Evolutionary conservation across 257 asterid genomes (phyloP), one percentile per base, ranked within the genome.

Genomic region (Capsicum chinense): DNA sequence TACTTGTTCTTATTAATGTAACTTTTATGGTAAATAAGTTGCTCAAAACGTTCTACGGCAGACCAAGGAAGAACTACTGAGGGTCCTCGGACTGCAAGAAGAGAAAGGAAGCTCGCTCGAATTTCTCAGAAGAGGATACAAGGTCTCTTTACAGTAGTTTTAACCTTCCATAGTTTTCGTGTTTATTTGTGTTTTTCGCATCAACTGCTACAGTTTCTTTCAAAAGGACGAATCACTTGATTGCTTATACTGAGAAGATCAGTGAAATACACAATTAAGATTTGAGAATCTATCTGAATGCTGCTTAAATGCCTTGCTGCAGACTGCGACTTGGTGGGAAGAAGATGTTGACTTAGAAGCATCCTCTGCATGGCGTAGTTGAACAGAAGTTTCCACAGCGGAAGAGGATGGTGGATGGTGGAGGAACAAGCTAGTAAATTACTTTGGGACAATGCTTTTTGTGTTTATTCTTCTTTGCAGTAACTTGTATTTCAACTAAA

Each of bases 311-410:
- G 57, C 8, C 44, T 37, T n/a, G 58, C 68, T 79, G 84, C 91
- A 95, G 99, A 92, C 88, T 82, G 89, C 91, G 26, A 95, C 99
- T 44, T 95, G 99, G 99, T 95, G 99, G 99, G 99, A 95, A 90
- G 95, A 95, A 91, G 92, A 87, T 47, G 89, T 90, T 33, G 97
- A 93, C 54, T 83, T 91, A 14, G 99, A 94, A 85, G 79, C 79
- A 26, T 96, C 98, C 68, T 84, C 99, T 5, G 97, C 92, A 56
- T 96, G 99, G 99, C 98, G 98, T 68, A 92, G 91, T 86, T 96
- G 94, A 95, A 78, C 69, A 44, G 79, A 58, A 21, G 54, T 78
- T 39, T 13, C 42, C n/a, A 54, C 14, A 33, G 44, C 13, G 17
- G 57, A 71, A 76, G 64, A 54, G 13, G 14, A 76, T 78, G 63